phyloP scores from a whole-genome alignment of 352 stramenopile genomes.

The Blastocystis sp. region DNA sequence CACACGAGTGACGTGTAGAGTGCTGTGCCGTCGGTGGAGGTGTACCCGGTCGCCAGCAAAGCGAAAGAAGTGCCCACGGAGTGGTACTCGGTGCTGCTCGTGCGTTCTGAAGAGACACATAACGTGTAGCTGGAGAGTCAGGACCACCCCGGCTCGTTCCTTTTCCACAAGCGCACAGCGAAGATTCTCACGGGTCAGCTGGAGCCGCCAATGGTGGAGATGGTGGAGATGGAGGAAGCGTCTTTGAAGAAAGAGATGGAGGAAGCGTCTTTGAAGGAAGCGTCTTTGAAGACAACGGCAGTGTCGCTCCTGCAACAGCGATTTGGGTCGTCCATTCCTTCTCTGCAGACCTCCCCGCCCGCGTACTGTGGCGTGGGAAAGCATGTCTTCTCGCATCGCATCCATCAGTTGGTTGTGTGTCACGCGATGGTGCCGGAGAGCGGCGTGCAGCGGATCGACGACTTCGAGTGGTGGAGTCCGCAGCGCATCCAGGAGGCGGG shows the following conservation, averaged over 20 bases:
- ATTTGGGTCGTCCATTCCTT: neutral
- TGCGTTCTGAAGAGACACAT: neutral
- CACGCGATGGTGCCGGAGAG: neutral
- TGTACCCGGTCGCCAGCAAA: slow-evolving; percentile 44
- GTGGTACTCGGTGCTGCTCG: slow-evolving; percentile 31
- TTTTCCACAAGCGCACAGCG: slow-evolving; percentile 15
- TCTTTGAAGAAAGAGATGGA: neutral
- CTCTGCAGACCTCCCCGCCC: neutral
- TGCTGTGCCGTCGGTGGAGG: slow-evolving; percentile 8
- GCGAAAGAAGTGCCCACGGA: slow-evolving; percentile 48
- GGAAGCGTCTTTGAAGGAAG: neutral
- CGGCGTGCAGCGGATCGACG: neutral
- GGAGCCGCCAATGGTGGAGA: slow-evolving; percentile 26
- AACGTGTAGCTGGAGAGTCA: slow-evolving; percentile 19
- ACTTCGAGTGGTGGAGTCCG: slow-evolving; percentile 39
- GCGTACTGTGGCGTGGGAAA: slow-evolving; percentile 15
- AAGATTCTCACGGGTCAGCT: slow-evolving; percentile 54
- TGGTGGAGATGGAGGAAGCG: neutral
- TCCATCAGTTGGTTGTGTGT: slow-evolving; percentile 33
- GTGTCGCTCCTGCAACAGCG: neutral
- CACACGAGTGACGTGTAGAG: neutral
- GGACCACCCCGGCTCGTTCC: neutral
- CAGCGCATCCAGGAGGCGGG: slow-evolving; percentile 19
- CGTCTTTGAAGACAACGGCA: too few relatives aligned
- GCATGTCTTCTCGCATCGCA: slow-evolving; percentile 65